Conservation (phyloP, 1,284 basidiomycete genomes). For the Ustilago crameri region DNA sequence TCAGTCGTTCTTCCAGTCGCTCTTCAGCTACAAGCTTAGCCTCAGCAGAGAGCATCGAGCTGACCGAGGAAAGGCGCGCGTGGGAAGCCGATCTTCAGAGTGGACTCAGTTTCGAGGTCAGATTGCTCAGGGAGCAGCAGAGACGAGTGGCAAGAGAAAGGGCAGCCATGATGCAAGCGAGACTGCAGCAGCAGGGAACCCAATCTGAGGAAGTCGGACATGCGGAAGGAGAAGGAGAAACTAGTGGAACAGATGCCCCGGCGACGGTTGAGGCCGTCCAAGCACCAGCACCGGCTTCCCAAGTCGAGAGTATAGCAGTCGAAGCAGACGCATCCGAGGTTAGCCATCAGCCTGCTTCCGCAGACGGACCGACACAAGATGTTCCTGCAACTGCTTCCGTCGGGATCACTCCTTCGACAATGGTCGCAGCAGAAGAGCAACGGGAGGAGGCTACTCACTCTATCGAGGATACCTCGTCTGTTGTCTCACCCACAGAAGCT, state of each 20-base stretch:
- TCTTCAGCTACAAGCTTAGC: conserved; percentile 17
- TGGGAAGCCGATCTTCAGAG: conserved; percentile 48
- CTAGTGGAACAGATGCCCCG: background rate
- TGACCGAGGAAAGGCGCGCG: conserved; percentile 38
- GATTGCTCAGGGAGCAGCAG: conserved; percentile 44
- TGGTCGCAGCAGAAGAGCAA: background rate
- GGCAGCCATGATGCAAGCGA: conserved; percentile 5
- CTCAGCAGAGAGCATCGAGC: conserved; percentile 25
- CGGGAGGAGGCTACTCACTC: background rate
- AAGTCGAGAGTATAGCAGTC: background rate
- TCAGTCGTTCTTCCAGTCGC: conserved; percentile 13
- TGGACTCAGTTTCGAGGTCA: conserved; percentile 42
- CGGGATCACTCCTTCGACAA: background rate
- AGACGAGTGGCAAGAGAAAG: conserved; percentile 46
- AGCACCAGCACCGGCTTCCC: background rate
- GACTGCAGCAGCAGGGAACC: background rate
- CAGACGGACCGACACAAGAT: background rate
- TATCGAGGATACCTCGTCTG: background rate
- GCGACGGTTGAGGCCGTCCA: background rate
- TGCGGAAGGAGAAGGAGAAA: background rate
- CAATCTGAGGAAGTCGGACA: background rate
- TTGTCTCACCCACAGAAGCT: background rate
- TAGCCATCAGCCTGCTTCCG: background rate
- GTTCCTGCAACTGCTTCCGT: background rate
- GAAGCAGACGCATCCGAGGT: background rate